A percentile compares a stretch with the other conserved stretches of the same genome.
phyloP scores from a whole-genome alignment of 2,329 filamentous ascomycete genomes.

The Calonectria pseudoturangicola region DNA sequence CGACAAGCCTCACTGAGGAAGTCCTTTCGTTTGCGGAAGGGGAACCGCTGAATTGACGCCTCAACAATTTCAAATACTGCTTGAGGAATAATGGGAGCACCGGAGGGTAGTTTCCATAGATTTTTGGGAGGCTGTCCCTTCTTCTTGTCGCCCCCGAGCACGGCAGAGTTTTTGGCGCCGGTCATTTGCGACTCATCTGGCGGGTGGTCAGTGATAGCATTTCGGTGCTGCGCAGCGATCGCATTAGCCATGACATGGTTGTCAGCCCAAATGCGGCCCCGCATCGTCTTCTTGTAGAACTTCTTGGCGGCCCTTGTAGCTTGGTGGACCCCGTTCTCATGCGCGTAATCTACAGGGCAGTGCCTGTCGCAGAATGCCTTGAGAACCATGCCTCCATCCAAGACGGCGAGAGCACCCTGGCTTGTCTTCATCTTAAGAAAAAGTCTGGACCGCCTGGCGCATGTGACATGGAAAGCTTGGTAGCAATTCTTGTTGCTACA shows the following conservation, averaged over 20 bases:
- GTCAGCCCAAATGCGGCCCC: slow-evolving; percentile 92
- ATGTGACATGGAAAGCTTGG: slow-evolving; percentile 97
- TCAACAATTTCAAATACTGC: slow-evolving; percentile 92
- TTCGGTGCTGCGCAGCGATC: slow-evolving; percentile 82
- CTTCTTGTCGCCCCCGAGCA: slow-evolving; percentile 85
- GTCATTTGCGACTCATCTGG: slow-evolving; percentile 89
- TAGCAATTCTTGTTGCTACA: slow-evolving; percentile 99
- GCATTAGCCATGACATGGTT: slow-evolving; percentile 89
- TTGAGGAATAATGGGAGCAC: slow-evolving; percentile 94
- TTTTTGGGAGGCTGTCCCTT: slow-evolving; percentile 68
- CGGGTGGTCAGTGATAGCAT: slow-evolving; percentile 79
- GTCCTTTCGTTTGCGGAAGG: slow-evolving; percentile 88
- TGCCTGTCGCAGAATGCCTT: slow-evolving; percentile 98
- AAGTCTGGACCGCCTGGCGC: slow-evolving; percentile 89
- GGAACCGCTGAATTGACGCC: slow-evolving; percentile 87
- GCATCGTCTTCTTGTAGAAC: slow-evolving; percentile 93
- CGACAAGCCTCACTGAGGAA: slow-evolving; percentile 95
- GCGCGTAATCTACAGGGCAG: slow-evolving; percentile 90
- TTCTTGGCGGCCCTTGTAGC: slow-evolving; percentile 89
- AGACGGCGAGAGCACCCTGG: slow-evolving; percentile 84
- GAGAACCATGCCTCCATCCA: slow-evolving; percentile 86
- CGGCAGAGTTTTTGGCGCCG: slow-evolving; percentile 86
- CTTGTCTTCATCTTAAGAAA: slow-evolving; percentile 98
- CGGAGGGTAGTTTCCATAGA: slow-evolving; percentile 93
- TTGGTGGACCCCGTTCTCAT: slow-evolving; percentile 87